These are phyloP conservation scores for Tilletia walkeri DNA, from an alignment of 1,284 basidiomycete genomes.

Conservation along the genomic window DNA sequence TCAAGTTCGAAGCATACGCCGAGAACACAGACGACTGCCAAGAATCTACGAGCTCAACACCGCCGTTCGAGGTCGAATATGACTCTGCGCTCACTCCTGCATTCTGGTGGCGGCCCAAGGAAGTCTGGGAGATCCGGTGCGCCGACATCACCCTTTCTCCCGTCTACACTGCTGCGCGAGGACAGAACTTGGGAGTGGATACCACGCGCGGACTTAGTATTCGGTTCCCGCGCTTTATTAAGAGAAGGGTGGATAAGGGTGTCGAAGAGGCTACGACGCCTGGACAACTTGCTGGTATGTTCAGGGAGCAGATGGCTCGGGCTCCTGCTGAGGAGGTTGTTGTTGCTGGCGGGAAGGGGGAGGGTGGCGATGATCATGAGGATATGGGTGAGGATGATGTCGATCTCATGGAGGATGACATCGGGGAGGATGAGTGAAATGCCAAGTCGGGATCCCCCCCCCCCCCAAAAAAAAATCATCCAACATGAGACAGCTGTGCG, in stretches of 20 bases:
- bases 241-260: slow-evolving; percentile 41
- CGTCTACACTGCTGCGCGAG: slow-evolving; percentile 76
- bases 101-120: slow-evolving; percentile 70
- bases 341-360: no score
- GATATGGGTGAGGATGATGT: no score
- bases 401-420: no score
- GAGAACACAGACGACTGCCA: slow-evolving; percentile 25
- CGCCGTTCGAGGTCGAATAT: slow-evolving; percentile 19
- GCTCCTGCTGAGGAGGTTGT: background rate
- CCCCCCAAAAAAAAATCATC: no score
- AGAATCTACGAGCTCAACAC: slow-evolving; percentile 20
- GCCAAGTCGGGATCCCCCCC: no score
- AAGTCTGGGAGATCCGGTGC: slow-evolving; percentile 73
- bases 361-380: no score
- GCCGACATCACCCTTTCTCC: slow-evolving; percentile 81
- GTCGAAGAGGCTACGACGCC: slow-evolving; percentile 42
- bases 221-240: slow-evolving; percentile 57
- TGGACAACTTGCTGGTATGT: slow-evolving; percentile 39
- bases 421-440: no score
- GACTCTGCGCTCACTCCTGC: slow-evolving; percentile 68
- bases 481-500: no score
- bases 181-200: slow-evolving; percentile 62
- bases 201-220: slow-evolving; percentile 64
- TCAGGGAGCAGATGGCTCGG: slow-evolving; percentile 33
- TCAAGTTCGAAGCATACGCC: slow-evolving; percentile 57